These are phyloP conservation scores for Rhizopus arrhizus DNA, from an alignment of 371 early-diverging fungal species.

Conservation along the genomic window DNA sequence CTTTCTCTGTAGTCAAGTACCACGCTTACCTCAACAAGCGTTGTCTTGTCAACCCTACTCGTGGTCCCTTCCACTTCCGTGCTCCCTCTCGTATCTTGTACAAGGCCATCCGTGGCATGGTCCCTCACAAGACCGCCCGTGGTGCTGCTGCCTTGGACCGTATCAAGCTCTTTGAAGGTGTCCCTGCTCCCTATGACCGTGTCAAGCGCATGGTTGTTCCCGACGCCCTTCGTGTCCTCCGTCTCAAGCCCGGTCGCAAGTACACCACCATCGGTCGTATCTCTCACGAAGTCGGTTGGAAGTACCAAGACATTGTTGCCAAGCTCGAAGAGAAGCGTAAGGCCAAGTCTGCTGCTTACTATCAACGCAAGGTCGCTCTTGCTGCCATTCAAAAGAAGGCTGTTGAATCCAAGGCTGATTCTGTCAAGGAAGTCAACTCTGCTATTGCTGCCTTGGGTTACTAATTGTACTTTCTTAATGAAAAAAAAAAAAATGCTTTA, in stretches of 20 bases:
- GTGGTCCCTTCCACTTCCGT: conserved; percentile 98
- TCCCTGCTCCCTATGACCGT: conserved; percentile 96
- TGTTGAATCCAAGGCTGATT: conserved; percentile 44
- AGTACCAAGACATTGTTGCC: conserved; percentile 94
- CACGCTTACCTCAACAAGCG: conserved; percentile 98
- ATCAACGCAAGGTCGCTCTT: conserved; percentile 76
- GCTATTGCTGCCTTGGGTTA: conserved; percentile 42
- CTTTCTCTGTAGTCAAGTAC: conserved; percentile 77
- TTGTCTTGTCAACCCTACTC: conserved; percentile 95
- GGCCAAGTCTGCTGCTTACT: conserved; percentile 87
- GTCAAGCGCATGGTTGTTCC: conserved; percentile 96
- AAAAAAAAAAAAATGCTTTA: background rate
- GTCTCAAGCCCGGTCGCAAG: conserved; percentile 96
- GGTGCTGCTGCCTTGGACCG: conserved; percentile 96
- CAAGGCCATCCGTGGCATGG: conserved; percentile 97
- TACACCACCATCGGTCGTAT: conserved; percentile 93
- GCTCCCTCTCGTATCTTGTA: conserved; percentile 98
- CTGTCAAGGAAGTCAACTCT: conserved; percentile 47
- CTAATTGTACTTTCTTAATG: conserved; percentile 15
- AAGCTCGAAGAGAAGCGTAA: conserved; percentile 96
- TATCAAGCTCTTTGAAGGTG: conserved; percentile 98
- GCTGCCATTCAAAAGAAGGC: conserved; percentile 47
- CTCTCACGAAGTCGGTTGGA: conserved; percentile 98
- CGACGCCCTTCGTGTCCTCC: conserved; percentile 93
- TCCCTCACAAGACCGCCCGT: conserved; percentile 98